A percentile compares a stretch with the other conserved stretches of the same genome.
These are phyloP conservation scores for Pelargonium fulgidum DNA, from an alignment of 441 rosid genomes.

Conservation along the genomic window DNA sequence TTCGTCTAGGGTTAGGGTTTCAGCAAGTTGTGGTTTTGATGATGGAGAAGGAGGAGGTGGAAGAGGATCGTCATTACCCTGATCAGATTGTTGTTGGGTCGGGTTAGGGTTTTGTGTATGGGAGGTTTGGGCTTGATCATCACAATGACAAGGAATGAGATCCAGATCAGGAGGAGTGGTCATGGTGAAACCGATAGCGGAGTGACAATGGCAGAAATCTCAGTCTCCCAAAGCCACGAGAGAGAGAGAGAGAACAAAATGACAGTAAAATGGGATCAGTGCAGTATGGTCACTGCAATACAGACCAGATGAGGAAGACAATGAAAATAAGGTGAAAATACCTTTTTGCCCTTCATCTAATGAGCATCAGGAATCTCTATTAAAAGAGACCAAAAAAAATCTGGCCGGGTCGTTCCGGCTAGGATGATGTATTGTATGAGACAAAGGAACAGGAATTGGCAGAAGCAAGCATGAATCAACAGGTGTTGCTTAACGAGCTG, in stretches of 20 bases:
- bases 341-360: background rate
- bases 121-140: background rate
- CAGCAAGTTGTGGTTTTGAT: background rate
- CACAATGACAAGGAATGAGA: background rate
- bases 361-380: too few species aligned
- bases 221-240: too few species aligned
- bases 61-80: background rate
- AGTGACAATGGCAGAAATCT: background rate
- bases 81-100: background rate
- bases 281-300: too few species aligned
- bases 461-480: slow-evolving; percentile 44
- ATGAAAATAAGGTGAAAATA: background rate
- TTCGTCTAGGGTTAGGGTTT: slow-evolving; percentile 17
- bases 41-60: too few species aligned
- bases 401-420: too few species aligned
- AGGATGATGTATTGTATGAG: too few species aligned
- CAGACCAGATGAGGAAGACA: background rate
- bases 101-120: slow-evolving; percentile 10
- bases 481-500: slow-evolving; percentile 42
- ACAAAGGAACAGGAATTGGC: slow-evolving; percentile 44
- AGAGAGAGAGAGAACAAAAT: too few species aligned
- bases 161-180: background rate
- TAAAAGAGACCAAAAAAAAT: too few species aligned
- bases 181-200: background rate
- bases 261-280: too few species aligned